Conservation (phyloP, 495 filamentous ascomycete species). For the Choiromyces venosus region DNA sequence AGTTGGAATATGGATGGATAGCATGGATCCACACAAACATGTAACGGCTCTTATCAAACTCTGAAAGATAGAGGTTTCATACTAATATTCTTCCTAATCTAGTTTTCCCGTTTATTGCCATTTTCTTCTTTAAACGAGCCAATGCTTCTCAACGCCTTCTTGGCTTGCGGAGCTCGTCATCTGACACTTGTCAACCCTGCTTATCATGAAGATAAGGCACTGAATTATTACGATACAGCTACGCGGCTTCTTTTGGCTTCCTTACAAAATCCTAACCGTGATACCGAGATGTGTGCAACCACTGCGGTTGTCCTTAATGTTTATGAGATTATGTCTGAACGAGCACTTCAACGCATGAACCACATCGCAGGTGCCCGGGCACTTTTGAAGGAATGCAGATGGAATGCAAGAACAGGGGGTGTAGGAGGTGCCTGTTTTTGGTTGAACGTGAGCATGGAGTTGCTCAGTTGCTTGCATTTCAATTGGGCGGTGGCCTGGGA, state of each 20-base stretch:
- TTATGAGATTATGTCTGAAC: constrained; percentile 84
- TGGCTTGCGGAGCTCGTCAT: constrained; percentile 85
- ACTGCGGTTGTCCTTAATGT: constrained; percentile 84
- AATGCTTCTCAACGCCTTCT: constrained; percentile 84
- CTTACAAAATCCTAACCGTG: constrained; percentile 68
- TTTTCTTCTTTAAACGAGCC: constrained; percentile 75
- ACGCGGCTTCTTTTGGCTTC: constrained; percentile 65
- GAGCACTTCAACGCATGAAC: constrained; percentile 68
- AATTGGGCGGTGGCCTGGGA: constrained; percentile 88
- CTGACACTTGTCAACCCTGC: constrained; percentile 63
- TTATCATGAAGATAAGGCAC: constrained; percentile 69
- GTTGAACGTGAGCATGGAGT: constrained; percentile 85
- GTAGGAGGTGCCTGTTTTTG: constrained; percentile 90
- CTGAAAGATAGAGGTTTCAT: background rate
- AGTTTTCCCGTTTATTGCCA: constrained; percentile 77
- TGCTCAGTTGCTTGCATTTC: constrained; percentile 78
- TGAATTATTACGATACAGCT: constrained; percentile 76
- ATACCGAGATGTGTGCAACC: constrained; percentile 81
- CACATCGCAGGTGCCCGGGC: constrained; percentile 83
- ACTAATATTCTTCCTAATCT: constrained; percentile 23
- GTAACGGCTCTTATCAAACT: constrained; percentile 46
- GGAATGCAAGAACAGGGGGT: constrained; percentile 73
- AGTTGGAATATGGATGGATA: constrained; percentile 92
- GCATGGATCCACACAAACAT: constrained; percentile 78
- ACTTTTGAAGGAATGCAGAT: constrained; percentile 83